phyloP scores from a whole-genome alignment of 1,284 basidiomycete genomes.

The Mycosarcoma mackinlayi region DNA sequence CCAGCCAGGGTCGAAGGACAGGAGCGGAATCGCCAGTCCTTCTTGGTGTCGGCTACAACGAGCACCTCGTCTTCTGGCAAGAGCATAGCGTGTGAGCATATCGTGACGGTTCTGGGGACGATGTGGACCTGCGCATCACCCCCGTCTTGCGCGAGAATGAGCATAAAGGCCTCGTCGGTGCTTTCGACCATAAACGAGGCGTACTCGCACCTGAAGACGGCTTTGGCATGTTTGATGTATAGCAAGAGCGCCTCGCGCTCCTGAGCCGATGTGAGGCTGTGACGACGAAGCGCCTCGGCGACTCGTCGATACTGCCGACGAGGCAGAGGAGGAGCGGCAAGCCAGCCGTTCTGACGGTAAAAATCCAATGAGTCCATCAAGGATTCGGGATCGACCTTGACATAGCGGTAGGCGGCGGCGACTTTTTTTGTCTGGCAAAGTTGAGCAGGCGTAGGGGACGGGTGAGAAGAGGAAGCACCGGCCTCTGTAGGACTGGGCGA shows the following conservation, averaged over 20 bases:
- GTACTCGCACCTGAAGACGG: constrained; percentile 49
- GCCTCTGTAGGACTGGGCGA: neutral
- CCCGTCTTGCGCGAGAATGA: constrained; percentile 46
- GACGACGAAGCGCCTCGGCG: constrained; percentile 32
- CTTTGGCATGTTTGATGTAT: constrained; percentile 41
- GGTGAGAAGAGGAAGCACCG: neutral
- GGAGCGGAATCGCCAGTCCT: constrained; percentile 53
- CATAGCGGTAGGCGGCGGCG: constrained; percentile 21
- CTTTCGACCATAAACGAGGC: constrained; percentile 49
- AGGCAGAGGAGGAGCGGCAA: constrained; percentile 38
- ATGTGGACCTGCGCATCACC: constrained; percentile 15
- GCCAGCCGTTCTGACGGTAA: constrained; percentile 42
- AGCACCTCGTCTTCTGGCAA: constrained; percentile 46
- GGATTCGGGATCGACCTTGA: constrained; percentile 26
- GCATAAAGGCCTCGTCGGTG: constrained; percentile 34
- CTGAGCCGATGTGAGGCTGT: constrained; percentile 25
- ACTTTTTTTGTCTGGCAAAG: constrained; percentile 6
- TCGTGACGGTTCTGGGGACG: constrained; percentile 22
- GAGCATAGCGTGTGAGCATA: constrained; percentile 59
- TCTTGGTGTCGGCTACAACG: constrained; percentile 36
- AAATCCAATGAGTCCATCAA: constrained; percentile 36
- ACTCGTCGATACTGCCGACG: constrained; percentile 25
- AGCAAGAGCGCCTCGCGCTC: constrained; percentile 35
- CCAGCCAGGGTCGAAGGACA: constrained; percentile 37
- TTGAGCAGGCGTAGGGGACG: constrained; percentile 6